Conservation (phyloP, 164 flowering plant species). For the Cinnamomum chago region DNA sequence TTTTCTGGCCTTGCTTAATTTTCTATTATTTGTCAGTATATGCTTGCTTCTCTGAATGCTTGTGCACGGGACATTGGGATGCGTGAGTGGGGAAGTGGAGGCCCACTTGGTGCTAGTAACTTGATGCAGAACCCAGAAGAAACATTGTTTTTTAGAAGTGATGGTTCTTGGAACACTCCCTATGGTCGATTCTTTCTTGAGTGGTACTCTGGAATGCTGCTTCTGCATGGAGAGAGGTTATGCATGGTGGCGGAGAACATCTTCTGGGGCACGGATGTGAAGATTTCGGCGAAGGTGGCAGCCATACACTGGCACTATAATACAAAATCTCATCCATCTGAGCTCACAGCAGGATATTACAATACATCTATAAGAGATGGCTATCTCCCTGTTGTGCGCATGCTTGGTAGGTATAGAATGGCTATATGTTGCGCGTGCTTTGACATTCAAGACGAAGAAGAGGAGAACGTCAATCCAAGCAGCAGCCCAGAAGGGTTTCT, state of each 20-base stretch:
- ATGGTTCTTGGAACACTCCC: constrained; percentile 54
- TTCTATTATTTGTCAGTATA: constrained; percentile 37
- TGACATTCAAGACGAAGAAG: constrained; percentile 51
- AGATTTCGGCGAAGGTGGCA: constrained; percentile 51
- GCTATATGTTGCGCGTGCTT: constrained; percentile 45
- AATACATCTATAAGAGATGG: constrained; percentile 58
- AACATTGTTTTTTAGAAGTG: constrained; percentile 41
- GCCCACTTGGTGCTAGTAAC: constrained; percentile 41
- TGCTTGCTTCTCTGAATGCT: constrained; percentile 58
- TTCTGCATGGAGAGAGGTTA: constrained; percentile 63
- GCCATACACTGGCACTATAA: constrained; percentile 57
- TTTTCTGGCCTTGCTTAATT: neutral
- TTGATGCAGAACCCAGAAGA: constrained; percentile 39
- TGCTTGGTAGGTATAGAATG: constrained; percentile 58
- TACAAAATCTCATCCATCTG: constrained; percentile 54
- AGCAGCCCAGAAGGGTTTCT: constrained; percentile 62
- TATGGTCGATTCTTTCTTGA: constrained; percentile 63
- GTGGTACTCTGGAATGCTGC: constrained; percentile 68
- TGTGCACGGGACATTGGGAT: constrained; percentile 44
- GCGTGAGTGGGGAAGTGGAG: constrained; percentile 58
- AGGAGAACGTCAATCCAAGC: constrained; percentile 26
- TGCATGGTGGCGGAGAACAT: constrained; percentile 45
- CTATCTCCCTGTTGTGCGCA: constrained; percentile 50
- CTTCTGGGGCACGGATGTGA: constrained; percentile 41
- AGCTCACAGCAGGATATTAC: constrained; percentile 68